Conservation (phyloP, 768 basidiomycete genomes). For the Leucosporidium yakuticum region DNA sequence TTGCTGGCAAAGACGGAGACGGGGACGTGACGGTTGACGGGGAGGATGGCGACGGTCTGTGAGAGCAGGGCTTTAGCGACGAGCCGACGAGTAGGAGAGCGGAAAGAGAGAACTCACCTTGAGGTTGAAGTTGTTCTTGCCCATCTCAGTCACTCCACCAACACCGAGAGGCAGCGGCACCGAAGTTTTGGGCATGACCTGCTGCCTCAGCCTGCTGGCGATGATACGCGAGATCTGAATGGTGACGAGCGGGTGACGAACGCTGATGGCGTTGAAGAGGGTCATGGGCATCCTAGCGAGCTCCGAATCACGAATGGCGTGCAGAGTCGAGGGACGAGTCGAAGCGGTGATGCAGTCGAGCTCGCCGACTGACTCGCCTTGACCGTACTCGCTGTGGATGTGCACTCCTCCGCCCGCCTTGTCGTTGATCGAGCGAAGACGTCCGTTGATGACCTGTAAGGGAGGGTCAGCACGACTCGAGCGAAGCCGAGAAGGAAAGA, state of each 20-base stretch:
- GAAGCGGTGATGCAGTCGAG: conserved; percentile 93
- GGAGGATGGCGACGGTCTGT: conserved; percentile 89
- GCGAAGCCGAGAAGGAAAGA: neutral
- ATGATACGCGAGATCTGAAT: conserved; percentile 67
- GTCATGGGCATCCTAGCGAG: conserved; percentile 95
- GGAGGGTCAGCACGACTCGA: neutral
- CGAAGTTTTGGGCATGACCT: conserved; percentile 50
- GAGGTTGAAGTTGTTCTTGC: conserved; percentile 75
- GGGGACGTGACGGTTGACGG: conserved; percentile 78
- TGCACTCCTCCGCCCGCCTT: conserved; percentile 66
- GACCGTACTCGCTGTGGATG: conserved; percentile 89
- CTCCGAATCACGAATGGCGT: conserved; percentile 97
- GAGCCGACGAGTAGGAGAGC: neutral
- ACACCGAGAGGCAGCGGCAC: neutral
- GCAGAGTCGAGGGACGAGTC: conserved; percentile 77
- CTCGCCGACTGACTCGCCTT: conserved; percentile 95
- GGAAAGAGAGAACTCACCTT: conserved; percentile 16
- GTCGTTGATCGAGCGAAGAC: conserved; percentile 81
- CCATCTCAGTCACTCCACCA: conserved; percentile 49
- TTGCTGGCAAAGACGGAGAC: conserved; percentile 84
- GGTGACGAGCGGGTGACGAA: conserved; percentile 38
- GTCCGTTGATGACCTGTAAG: conserved; percentile 71
- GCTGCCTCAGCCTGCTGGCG: conserved; percentile 79
- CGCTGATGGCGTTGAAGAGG: conserved; percentile 82
- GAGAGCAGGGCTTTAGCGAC: neutral